Base-by-base conservation (phyloP, 2,329 filamentous ascomycete genomes). In the Pseudogymnoascus sp. region DNA sequence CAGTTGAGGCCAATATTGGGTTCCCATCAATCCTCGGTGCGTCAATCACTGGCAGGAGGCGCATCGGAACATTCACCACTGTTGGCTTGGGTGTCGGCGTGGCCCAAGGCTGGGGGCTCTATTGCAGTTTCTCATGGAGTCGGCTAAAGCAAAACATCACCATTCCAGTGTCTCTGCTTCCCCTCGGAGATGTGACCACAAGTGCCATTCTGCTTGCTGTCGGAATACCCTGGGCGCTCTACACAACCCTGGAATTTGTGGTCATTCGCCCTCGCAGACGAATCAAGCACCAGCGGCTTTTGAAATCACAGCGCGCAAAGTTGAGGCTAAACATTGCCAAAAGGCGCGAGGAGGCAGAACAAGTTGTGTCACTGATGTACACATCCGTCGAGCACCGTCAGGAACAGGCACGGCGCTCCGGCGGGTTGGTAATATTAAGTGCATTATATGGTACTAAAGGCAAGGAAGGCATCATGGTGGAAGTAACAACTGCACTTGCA, bases 401-500 rank as follows among this genome's bases (percentile, higher is more conserved):
- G 64, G 69, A 67, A 5, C 69, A 68, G 35, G 76, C 78, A 61
- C 68, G 68, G 33, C 63, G 65, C 4, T 68, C 72, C 19, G 71
- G 71, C 12, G 76, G 76, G 2, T 65, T 78, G 49, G 70, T 77
- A 11, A 73, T 78, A 19, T 67, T 70, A 38, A 73, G 72, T 63
- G 76, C 76, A 1, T 72, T 75, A 64, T 78, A 78, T 66, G 76
- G 75, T 7, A 62, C 63, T 7, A 68, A 68, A 31, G 62, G 60
- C 11, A 67, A 66, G 12, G 65, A 64, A 16, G 65, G 62, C 21
- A 23, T n/a, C 7, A 69, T 72, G 29, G 64, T 72, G 2, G 75
- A 78, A 68, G 76, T 78, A 31, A 77, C 76, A 2, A 72, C 77
- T 33, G 74, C 76, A 4, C 72, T 78, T n/a, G 76, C 76, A 61